Evolutionary conservation across 768 basidiomycete genomes (phyloP), one percentile per base, ranked within the genome.

Genomic region (Russula olivacea): DNA sequence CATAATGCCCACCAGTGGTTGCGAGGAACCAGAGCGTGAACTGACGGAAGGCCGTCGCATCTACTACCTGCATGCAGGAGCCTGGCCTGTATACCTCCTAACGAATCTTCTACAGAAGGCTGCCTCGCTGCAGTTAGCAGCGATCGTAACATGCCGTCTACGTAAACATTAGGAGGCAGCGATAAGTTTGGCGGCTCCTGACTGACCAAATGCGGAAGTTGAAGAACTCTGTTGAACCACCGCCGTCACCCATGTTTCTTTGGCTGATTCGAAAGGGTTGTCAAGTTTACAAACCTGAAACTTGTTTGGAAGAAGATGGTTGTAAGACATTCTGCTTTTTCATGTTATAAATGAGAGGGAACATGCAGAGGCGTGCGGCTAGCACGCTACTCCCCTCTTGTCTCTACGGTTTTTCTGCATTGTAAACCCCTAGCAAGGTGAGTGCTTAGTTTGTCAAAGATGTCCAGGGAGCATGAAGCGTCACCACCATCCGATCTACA

Each of bases 71-170:
- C 62, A 55, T 23, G 52, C 58, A 54, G 52, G 62, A 48, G 47
- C 52, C 58, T 54, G 30, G 45, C 58, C 38, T 59, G 62, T 53
- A 58, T 49, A 52, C 34, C 51, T 25, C 34, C 47, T 48, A 54
- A 63, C 57, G 62, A 63, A 63, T 63, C 62, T 59, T 63, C 56
- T 49, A 53, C 62, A 63, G 62, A 63, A 63, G 62, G 52, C 52
- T 54, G 62, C 62, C 62, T 63, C 62, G 58, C 62, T 55, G 62
- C 62, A 48, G 45, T 41, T 48, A 55, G 58, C 48, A 59, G 62
- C 62, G 62, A 63, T 63, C 53, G 53, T 56, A 59, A 63, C 62
- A 59, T 59, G 45, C 58, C 47, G 58, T 49, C 62, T 63, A 63
- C 62, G 62, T 63, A 63, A 63, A 59, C 45, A 48, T 59, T 59